Base-by-base conservation (phyloP, 2,329 filamentous ascomycete species). In the Aspergillus aculeatinus region DNA sequence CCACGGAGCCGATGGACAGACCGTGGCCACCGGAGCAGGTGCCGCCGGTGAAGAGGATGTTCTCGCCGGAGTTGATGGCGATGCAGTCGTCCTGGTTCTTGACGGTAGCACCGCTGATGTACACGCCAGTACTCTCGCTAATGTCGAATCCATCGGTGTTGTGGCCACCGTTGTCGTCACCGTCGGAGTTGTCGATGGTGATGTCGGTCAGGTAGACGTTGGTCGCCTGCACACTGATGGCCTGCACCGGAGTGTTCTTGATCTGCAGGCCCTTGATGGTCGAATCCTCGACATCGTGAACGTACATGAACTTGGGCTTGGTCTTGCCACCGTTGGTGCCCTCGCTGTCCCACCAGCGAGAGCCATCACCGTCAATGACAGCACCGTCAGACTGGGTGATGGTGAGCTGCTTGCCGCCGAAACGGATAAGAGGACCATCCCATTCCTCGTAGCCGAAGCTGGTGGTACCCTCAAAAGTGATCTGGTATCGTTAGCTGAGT, bases 281-380 rank as follows among this genome's bases (percentile, higher is more conserved):
- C 14, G 74, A 76, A 54, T 71, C 65, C 35, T 65, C 67, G 55
- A 76, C 60, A 5, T 58, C 55, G 61, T 76, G 74, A 19, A 81
- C 81, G 64, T 75, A 80, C 79, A 87, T 87, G 77, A 88, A 86
- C 77, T 88, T 85, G 65, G 87, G 87, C 81, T 89, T 89, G 19
- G 72, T 83, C 75, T 82, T 83, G 71, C 86, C 86, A 31, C 85
- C 84, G 69, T 86, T 87, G 68, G 74, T 75, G 51, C 87, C 87
- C 74, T 86, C 66, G 58, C 79, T 76, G 65, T 89, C 86, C 87
- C 86, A 89, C 81, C 82, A 88, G 31, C 75, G 70, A 11, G 78
- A 69, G 42, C 86, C 85, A 31, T 83, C 78, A 55, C 84, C 83
- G 67, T 89, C 77, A 51, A 89, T 80, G 19, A 79, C 73, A 62